Evolutionary conservation across 306 rosid species (phyloP).

Genomic region (Citrullus colocynthis): DNA sequence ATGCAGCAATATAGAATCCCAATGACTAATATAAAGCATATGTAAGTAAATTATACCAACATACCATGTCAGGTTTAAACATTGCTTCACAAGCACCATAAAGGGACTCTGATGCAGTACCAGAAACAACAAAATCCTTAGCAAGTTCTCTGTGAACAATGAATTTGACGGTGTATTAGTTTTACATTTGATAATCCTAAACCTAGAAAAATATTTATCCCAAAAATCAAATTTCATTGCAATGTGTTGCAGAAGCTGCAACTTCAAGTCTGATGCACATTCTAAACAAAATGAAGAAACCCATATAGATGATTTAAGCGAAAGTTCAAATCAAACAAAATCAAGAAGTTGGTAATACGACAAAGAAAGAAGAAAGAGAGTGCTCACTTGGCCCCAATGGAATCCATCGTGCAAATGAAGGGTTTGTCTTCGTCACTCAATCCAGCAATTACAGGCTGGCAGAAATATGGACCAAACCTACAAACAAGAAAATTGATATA

Average conservation of each 20-base stretch:
- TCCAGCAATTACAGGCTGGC: conserved; percentile 97
- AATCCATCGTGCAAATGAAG: conserved; percentile 95
- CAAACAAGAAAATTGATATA: background rate
- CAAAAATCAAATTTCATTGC: background rate
- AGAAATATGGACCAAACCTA: conserved; percentile 93
- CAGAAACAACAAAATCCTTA: conserved; percentile 94
- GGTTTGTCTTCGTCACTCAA: conserved; percentile 79
- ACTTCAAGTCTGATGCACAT: background rate
- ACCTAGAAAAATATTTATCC: background rate
- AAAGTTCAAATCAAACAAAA: background rate
- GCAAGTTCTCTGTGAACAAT: conserved; percentile 76
- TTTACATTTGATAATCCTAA: background rate
- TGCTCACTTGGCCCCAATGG: conserved; percentile 89
- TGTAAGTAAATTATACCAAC: conserved; percentile 11
- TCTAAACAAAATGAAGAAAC: background rate
- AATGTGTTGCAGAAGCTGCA: background rate
- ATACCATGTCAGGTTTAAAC: conserved; percentile 94
- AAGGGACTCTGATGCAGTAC: conserved; percentile 90
- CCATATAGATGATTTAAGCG: background rate
- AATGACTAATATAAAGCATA: background rate
- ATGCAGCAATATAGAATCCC: background rate
- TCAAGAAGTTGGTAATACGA: background rate
- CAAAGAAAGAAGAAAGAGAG: background rate
- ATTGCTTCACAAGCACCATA: conserved; percentile 98
- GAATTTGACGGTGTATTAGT: conserved; percentile 1